These are phyloP conservation scores for Ophiostoma montium DNA, from an alignment of 2,329 filamentous ascomycete species.

Conservation along the genomic window DNA sequence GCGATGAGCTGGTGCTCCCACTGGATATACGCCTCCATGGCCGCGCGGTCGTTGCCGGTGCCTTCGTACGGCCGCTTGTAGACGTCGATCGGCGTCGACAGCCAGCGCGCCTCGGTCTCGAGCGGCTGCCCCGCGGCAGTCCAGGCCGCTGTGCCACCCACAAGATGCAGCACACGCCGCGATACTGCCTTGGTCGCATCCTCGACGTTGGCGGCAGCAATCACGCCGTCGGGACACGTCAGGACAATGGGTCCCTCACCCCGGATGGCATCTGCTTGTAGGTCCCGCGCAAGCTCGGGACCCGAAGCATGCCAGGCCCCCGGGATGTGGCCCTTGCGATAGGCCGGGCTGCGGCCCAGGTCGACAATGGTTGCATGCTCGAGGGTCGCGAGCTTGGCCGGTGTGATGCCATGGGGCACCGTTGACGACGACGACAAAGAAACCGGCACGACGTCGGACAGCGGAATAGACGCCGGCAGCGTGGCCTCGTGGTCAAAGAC, in stretches of 20 bases:
- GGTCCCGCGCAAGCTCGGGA: conserved; percentile 1
- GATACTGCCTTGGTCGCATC: conserved; percentile 1
- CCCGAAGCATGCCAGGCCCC: conserved; percentile 5
- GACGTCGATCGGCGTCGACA: conserved; percentile 2
- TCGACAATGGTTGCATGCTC: background rate
- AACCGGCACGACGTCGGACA: background rate
- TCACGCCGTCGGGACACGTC: conserved; percentile 2
- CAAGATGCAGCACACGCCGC: background rate
- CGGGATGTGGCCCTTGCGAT: conserved; percentile 5
- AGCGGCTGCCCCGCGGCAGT: background rate
- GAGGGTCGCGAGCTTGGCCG: background rate
- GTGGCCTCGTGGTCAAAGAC: background rate
- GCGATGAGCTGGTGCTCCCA: conserved; percentile 8
- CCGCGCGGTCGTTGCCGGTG: conserved; percentile 5
- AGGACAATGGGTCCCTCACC: conserved; percentile 1
- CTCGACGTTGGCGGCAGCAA: background rate
- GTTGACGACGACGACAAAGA: background rate
- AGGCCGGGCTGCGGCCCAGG: conserved; percentile 5
- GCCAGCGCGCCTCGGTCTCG: background rate
- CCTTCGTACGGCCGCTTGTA: conserved; percentile 8
- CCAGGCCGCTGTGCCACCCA: background rate
- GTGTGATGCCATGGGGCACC: background rate
- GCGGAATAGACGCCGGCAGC: background rate
- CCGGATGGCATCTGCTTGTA: background rate
- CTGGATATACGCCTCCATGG: conserved; percentile 7